Evolutionary conservation across 306 rosid genomes (phyloP), one percentile per base, ranked within the genome.

Genomic region (Erythrophleum fordii): DNA sequence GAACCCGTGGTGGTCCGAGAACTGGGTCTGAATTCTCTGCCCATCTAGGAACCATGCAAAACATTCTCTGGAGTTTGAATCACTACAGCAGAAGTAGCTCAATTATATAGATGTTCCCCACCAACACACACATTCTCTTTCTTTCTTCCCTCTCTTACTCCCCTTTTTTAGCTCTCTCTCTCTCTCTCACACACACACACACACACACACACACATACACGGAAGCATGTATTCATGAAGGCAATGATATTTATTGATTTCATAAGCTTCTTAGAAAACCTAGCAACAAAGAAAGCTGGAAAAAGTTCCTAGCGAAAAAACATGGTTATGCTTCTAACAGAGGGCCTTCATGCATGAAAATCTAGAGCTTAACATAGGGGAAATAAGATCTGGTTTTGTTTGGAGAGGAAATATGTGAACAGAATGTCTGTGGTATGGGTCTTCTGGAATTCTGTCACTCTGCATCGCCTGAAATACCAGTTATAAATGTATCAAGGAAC

Each of bases 381-480:
- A 80, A 84, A 60, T 62, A 39, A 64, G 73, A 68, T 29, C 25
- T 37, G 44, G n/a, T 70, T 80, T 69, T 52, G 83, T 68, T 73
- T 83, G 85, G 77, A 75, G 69, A 80, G 74, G 79, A 75, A 60
- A 48, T 56, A 72, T 62, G 68, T 48, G 62, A 86, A 67, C 82
- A 51, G 35, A 79, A 41, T 34, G 22, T 77, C 58, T 28, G 52
- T 44, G 75, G 73, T 41, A 28, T 56, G 3, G 28, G 64, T 70
- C 81, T 76, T 78, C 70, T 59, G 79, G 64, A 31, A 14, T 37
- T 55, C 72, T 81, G 82, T 90, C 82, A 88, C n/a, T 83, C 83
- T 31, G 84, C 87, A 60, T 78, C 81, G 42, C 87, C 91, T 88
- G 91, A 80, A 89, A 85, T 62, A 55, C 14, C 74, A 72, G 55